These are phyloP conservation scores for Eucommia ulmoides DNA, from an alignment of 257 asterid genomes.

Conservation along the genomic window DNA sequence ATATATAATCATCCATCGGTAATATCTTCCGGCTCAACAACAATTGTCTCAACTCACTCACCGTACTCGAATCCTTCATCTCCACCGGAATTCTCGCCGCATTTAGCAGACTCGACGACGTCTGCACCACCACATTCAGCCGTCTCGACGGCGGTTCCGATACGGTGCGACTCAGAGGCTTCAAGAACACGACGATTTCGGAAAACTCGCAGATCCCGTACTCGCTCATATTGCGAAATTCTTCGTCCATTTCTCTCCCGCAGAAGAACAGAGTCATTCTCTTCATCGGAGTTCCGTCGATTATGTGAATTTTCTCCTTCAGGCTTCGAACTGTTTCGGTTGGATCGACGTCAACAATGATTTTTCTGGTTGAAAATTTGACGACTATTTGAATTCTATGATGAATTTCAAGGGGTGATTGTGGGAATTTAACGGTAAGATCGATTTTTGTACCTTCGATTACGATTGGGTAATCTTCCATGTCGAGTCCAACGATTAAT, in stretches of 20 bases:
- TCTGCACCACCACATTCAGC: constrained; percentile 38
- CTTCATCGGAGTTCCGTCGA: constrained; percentile 49
- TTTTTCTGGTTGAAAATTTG: constrained; percentile 32
- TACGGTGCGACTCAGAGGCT: constrained; percentile 18
- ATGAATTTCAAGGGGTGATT: background rate
- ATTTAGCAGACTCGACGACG: constrained; percentile 49
- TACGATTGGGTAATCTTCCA: constrained; percentile 47
- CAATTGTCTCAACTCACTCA: constrained; percentile 30
- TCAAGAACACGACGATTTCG: constrained; percentile 35
- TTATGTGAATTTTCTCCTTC: constrained; percentile 66
- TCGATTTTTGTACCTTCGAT: constrained; percentile 34
- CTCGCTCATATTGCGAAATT: constrained; percentile 26
- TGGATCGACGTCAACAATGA: constrained; percentile 28
- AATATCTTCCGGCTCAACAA: constrained; percentile 30
- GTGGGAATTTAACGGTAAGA: constrained; percentile 14
- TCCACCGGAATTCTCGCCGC: constrained; percentile 44
- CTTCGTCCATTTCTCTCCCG: constrained; percentile 49
- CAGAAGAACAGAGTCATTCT: constrained; percentile 39
- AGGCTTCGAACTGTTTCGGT: constrained; percentile 56
- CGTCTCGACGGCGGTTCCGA: constrained; percentile 31
- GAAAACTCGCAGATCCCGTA: constrained; percentile 32
- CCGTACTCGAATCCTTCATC: constrained; percentile 36
- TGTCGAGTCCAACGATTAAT: constrained; percentile 43
- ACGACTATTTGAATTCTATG: constrained; percentile 21
- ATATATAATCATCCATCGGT: constrained; percentile 66